A percentile compares a stretch with the other conserved stretches of the same genome.
phyloP scores from a whole-genome alignment of 331 rosid species.

The Arachis monticola region DNA sequence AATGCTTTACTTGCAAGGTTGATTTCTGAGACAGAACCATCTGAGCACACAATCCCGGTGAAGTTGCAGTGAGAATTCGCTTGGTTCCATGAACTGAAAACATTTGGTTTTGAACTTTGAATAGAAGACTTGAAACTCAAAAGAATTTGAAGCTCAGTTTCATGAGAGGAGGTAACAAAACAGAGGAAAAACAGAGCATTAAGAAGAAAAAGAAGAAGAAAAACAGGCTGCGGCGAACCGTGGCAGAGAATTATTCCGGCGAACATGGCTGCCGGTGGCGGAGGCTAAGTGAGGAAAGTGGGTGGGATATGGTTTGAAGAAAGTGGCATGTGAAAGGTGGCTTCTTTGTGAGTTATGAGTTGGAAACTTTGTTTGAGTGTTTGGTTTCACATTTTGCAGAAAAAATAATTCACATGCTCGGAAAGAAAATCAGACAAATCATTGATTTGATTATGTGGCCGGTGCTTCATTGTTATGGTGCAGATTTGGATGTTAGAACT shows the following conservation, averaged over 20 bases:
- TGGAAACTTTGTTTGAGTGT: neutral
- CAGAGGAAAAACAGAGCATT: conserved; percentile 50
- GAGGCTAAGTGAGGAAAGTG: conserved; percentile 28
- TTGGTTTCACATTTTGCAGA: neutral
- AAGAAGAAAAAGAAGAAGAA: conserved; percentile 9
- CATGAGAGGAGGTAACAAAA: conserved; percentile 35
- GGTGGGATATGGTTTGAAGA: neutral
- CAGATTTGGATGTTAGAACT: neutral
- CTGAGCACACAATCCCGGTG: conserved; percentile 66
- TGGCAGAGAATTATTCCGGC: conserved; percentile 39
- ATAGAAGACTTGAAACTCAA: conserved; percentile 57
- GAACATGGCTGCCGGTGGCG: conserved; percentile 50
- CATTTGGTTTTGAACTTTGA: conserved; percentile 43
- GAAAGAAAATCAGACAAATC: conserved; percentile 21
- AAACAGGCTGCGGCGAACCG: neutral
- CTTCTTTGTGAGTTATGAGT: neutral
- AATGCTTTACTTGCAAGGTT: conserved; percentile 51
- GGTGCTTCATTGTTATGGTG: conserved; percentile 12
- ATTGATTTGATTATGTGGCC: conserved; percentile 3
- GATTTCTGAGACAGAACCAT: conserved; percentile 66
- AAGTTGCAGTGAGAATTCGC: conserved; percentile 54
- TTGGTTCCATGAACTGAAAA: conserved; percentile 62
- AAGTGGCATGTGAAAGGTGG: neutral
- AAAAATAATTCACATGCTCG: conserved; percentile 27
- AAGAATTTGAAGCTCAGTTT: conserved; percentile 60